Conservation (phyloP, 768 basidiomycete genomes). For the Steccherinum ochraceum region DNA sequence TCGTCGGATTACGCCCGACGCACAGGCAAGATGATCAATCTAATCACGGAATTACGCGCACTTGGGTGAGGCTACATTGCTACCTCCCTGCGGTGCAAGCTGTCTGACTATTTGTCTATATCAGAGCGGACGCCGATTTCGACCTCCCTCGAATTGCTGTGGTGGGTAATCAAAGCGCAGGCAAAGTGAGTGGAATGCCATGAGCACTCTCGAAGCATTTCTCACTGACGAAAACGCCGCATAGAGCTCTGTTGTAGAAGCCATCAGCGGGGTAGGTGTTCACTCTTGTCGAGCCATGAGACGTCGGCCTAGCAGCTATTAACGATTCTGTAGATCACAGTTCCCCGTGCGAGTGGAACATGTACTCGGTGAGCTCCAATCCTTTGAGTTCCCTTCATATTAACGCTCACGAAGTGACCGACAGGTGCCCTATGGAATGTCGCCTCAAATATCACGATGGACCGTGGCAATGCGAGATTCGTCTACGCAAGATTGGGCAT, state of each 20-base stretch:
- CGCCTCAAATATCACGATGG: conserved; percentile 16
- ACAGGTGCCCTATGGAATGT: conserved; percentile 26
- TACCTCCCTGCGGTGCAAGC: too few relatives aligned
- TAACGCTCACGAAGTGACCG: too few relatives aligned
- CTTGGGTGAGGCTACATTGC: conserved; percentile 11
- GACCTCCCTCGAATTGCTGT: conserved; percentile 21
- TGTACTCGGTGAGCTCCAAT: conserved; percentile 24
- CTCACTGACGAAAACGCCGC: neutral
- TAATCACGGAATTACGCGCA: conserved; percentile 10
- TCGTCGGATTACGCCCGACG: conserved; percentile 6
- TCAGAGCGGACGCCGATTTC: conserved; percentile 16
- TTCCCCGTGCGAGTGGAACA: conserved; percentile 24
- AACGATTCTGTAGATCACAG: conserved; percentile 32
- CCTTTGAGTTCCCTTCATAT: too few relatives aligned
- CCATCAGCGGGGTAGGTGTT: conserved; percentile 10
- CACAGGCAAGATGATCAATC: conserved; percentile 5
- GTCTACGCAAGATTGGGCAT: conserved; percentile 31
- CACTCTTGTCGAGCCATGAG: conserved; percentile 20
- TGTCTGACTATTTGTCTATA: too few relatives aligned
- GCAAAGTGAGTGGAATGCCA: conserved; percentile 18
- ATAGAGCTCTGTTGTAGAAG: conserved; percentile 12
- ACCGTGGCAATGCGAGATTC: conserved; percentile 30
- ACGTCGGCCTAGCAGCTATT: conserved; percentile 40
- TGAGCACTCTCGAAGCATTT: neutral
- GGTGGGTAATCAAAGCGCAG: conserved; percentile 45